Base-by-base conservation (phyloP, 1,284 basidiomycete genomes). In the Tremellales sp. region DNA sequence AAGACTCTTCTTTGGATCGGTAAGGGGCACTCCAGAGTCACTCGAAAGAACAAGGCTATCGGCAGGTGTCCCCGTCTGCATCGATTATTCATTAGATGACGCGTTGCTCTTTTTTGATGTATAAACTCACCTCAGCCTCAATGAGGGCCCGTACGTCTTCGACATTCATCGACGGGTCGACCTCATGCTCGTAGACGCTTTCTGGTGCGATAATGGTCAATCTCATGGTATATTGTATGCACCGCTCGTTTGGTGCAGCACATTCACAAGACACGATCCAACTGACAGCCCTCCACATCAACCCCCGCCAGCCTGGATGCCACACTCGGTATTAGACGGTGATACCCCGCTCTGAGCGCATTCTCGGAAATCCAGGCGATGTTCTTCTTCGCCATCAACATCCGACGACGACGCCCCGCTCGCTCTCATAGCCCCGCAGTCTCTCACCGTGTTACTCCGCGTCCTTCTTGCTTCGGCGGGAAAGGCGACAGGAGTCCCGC, bases 81-180 rank as follows among this genome's bases (percentile, higher is more conserved):
- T n/a, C n/a, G n/a, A n/a, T n/a, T n/a, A n/a, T n/a, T n/a, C n/a
- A n/a, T n/a, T 7, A 8, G 5, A n/a, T 18, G 37, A 49, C 33
- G 49, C n/a, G n/a, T n/a, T n/a, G n/a, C n/a, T n/a, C n/a, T n/a
- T n/a, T n/a, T n/a, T n/a, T n/a, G n/a, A n/a, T n/a, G 40, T 52
- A 42, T 21, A 33, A 28, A 56, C 79, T 66, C 63, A 90, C 90
- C 79, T 95, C 91, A 0, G 84, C 91, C 69, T 93, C 90, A 21
- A 94, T 77, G 45, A 95, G 76, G 7, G 87, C 90, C 78, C 85
- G 85, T 31, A 94, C 82, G 66, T 91, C 86, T 75, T 87, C 86
- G 22, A 95, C 77, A 64, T 86, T 82, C 86, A 95, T 89, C 38
- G 79, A 79, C 0, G 86, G 79, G 72, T 90, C 87, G 56, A 94